Evolutionary conservation across 306 rosid species (phyloP).

Genomic region (Dicorynia guianensis): DNA sequence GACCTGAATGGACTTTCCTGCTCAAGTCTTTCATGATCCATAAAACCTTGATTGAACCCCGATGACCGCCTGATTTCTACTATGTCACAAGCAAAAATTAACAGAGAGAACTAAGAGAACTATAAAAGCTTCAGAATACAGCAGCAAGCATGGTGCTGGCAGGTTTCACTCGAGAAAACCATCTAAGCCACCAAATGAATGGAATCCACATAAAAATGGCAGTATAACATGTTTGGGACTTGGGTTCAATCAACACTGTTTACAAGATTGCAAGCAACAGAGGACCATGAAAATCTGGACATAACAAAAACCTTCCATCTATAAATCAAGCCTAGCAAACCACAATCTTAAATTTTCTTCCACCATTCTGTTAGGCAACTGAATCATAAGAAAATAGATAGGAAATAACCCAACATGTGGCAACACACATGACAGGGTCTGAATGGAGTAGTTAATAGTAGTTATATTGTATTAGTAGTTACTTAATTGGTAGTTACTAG

Average conservation of each 20-base stretch:
- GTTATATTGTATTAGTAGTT: too few relatives aligned
- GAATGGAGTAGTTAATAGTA: too few relatives aligned
- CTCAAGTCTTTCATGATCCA: constrained; percentile 74
- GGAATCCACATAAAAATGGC: background rate
- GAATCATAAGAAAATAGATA: too few relatives aligned
- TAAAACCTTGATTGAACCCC: constrained; percentile 60
- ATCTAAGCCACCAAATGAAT: constrained; percentile 4
- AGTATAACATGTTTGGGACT: background rate
- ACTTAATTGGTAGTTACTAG: too few relatives aligned
- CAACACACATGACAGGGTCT: too few relatives aligned
- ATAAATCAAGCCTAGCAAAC: background rate
- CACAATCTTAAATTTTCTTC: background rate
- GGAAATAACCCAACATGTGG: too few relatives aligned
- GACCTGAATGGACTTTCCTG: constrained; percentile 79
- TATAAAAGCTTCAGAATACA: background rate
- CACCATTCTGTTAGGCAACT: too few relatives aligned
- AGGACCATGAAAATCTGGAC: background rate
- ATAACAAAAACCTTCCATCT: background rate
- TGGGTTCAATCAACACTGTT: background rate
- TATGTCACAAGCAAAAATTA: constrained; percentile 15
- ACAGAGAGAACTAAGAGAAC: constrained; percentile 4
- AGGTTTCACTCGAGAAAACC: constrained; percentile 14
- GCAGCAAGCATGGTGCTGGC: constrained; percentile 9
- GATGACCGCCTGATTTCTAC: constrained; percentile 82
- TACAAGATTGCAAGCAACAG: background rate